phyloP scores from a whole-genome alignment of 805 yeast genomes.

The Candida qinlingensis region DNA sequence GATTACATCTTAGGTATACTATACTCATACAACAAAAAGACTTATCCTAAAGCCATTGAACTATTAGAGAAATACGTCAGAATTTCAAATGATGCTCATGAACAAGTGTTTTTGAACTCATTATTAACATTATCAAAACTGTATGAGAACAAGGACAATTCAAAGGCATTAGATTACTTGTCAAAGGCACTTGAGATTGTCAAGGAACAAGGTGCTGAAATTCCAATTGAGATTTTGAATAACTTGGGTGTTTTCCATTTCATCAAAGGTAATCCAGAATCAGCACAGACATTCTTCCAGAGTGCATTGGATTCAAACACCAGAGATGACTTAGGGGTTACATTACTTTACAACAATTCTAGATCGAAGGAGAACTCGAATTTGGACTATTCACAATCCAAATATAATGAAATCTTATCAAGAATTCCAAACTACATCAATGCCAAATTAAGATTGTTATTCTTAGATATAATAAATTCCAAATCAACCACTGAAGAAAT shows the following conservation, averaged over 20 bases:
- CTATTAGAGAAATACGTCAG: slow-evolving; percentile 67
- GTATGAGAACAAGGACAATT: slow-evolving; percentile 60
- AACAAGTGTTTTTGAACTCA: slow-evolving; percentile 59
- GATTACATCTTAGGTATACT: slow-evolving; percentile 71
- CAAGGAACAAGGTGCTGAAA: slow-evolving; percentile 24
- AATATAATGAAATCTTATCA: slow-evolving; percentile 52
- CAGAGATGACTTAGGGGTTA: slow-evolving; percentile 29
- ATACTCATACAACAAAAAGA: slow-evolving; percentile 38
- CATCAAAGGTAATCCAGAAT: slow-evolving; percentile 52
- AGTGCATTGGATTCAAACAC: slow-evolving; percentile 36
- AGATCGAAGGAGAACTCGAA: slow-evolving; percentile 56
- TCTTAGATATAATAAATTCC: slow-evolving; percentile 48
- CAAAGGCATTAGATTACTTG: slow-evolving; percentile 62
- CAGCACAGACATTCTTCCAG: slow-evolving; percentile 52
- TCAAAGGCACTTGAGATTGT: slow-evolving; percentile 53
- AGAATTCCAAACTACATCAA: slow-evolving; percentile 66
- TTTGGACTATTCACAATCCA: slow-evolving; percentile 19
- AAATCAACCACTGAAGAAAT: slow-evolving; percentile 33
- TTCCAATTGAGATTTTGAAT: slow-evolving; percentile 59
- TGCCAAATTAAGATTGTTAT: slow-evolving; percentile 68
- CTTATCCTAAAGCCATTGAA: slow-evolving; percentile 48
- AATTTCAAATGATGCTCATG: slow-evolving; percentile 51
- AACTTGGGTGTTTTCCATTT: slow-evolving; percentile 84
- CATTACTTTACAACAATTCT: slow-evolving; percentile 70
- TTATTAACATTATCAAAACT: slow-evolving; percentile 63